Evolutionary conservation across 192 early-diverging fungal genomes (phyloP), one percentile per base, ranked within the genome.

Genomic region (Tieghemiomyces parasiticus): DNA sequence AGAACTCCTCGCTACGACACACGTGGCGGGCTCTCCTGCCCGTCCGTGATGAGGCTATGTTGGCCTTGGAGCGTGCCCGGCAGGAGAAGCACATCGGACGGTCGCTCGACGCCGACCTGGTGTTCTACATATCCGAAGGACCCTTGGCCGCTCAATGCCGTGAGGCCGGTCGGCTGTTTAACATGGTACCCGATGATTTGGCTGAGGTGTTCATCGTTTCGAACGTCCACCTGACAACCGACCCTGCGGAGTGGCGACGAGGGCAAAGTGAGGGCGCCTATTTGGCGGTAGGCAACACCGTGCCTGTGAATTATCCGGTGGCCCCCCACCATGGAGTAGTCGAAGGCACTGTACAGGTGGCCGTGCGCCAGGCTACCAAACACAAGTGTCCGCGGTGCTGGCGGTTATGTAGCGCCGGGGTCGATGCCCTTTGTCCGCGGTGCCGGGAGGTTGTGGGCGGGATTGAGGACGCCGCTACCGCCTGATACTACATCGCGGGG

Each of bases 381-480:
- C 76, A 83, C 62, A 90, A 90, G 61, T 90, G 88, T 60, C 88
- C 88, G 22, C 78, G 88, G 34, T 90, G 88, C 68, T 85, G 88
- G 83, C 82, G 78, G 60, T 82, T 77, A 47, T 69, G 71, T 50
- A 76, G 84, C 1, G 46, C 53, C 0, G 58, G 63, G 9, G 71
- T 65, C 1, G 70, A 78, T 28, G 46, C 60, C 4, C 66, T 90
- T 10, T 90, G 88, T 64, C 24, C 38, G 16, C 73, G 88, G 52
- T 90, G 88, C 60, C 63, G 63, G 20, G 48, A 60, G 14, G 74
- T 70, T 4, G 63, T 77, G n/a, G n/a, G n/a, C n/a, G n/a, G n/a
- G n/a, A n/a, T n/a, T n/a, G n/a, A n/a, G n/a, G n/a, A n/a, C n/a
- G n/a, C n/a, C n/a, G n/a, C n/a, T n/a, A n/a, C n/a, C n/a, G n/a